phyloP scores from a whole-genome alignment of 2,329 filamentous ascomycete species.

The Colletotrichum navitas region DNA sequence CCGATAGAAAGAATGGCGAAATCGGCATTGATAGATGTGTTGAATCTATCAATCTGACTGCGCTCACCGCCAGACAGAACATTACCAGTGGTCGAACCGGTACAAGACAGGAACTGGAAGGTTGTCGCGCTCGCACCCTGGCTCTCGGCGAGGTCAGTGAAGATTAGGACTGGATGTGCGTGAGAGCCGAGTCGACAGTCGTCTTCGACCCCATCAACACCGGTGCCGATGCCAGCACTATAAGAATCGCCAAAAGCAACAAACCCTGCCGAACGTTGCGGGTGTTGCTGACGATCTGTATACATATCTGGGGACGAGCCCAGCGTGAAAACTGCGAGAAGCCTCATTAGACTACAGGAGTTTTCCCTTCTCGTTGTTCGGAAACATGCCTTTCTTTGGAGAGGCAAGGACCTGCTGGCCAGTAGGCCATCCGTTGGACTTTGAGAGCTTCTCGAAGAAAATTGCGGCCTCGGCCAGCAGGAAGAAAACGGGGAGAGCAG shows the following conservation, averaged over 20 bases:
- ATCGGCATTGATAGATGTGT: conserved; percentile 53
- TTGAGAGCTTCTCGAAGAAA: neutral
- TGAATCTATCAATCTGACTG: conserved; percentile 59
- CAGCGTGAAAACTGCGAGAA: conserved; percentile 8
- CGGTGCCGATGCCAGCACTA: conserved; percentile 62
- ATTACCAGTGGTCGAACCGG: conserved; percentile 57
- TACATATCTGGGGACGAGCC: neutral
- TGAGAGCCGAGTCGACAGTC: conserved; percentile 57
- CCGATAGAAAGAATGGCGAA: conserved; percentile 62
- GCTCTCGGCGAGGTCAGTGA: conserved; percentile 51
- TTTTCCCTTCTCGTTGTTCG: neutral
- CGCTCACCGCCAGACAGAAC: conserved; percentile 52
- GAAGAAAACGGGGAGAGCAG: neutral
- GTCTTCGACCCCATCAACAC: conserved; percentile 55
- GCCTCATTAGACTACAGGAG: conserved; percentile 8
- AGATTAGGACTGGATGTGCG: conserved; percentile 58
- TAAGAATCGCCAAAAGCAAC: conserved; percentile 62
- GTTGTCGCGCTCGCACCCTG: conserved; percentile 47
- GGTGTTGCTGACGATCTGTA: neutral
- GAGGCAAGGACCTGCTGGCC: conserved; percentile 12
- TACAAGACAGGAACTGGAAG: conserved; percentile 62
- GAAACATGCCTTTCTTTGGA: conserved; percentile 24
- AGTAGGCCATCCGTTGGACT: neutral
- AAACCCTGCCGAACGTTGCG: conserved; percentile 46
- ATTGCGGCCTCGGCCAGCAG: conserved; percentile 5